These are phyloP conservation scores for Penicillium hordei DNA, from an alignment of 2,329 filamentous ascomycete species.

Conservation along the genomic window DNA sequence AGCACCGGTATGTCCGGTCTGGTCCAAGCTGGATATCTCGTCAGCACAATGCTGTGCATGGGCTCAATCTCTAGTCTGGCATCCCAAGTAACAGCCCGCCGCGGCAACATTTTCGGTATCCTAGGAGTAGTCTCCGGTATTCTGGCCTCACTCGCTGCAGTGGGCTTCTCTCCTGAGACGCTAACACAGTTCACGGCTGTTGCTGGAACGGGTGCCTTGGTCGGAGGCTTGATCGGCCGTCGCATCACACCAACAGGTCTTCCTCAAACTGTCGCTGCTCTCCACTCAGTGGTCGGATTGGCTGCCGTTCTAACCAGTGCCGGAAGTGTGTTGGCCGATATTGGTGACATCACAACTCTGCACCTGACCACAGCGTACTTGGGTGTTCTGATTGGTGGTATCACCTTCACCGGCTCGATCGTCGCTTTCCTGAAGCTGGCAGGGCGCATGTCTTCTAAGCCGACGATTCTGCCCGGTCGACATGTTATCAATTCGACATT, in stretches of 20 bases:
- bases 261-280: slow-evolving; percentile 82
- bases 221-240: slow-evolving; percentile 74
- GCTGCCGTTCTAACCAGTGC: slow-evolving; percentile 87
- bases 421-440: slow-evolving; percentile 87
- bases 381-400: slow-evolving; percentile 80
- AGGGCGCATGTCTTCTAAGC: slow-evolving; percentile 76
- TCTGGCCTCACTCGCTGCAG: slow-evolving; percentile 76
- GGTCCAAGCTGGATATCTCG: slow-evolving; percentile 82
- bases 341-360: slow-evolving; percentile 69
- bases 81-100: slow-evolving; percentile 77
- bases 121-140: slow-evolving; percentile 82
- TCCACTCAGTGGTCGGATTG: slow-evolving; percentile 87
- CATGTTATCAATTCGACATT: slow-evolving; percentile 74
- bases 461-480: slow-evolving; percentile 69
- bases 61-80: slow-evolving; percentile 78
- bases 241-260: slow-evolving; percentile 85
- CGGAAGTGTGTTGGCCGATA: slow-evolving; percentile 75
- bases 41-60: slow-evolving; percentile 82
- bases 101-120: slow-evolving; percentile 83
- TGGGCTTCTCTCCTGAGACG: slow-evolving; percentile 75
- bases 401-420: slow-evolving; percentile 88
- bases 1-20: slow-evolving; percentile 79
- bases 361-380: slow-evolving; percentile 85
- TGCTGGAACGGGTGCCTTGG: slow-evolving; percentile 67
- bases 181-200: slow-evolving; percentile 77